These are phyloP conservation scores for Metarhizium guizhouense DNA, from an alignment of 2,329 filamentous ascomycete genomes.

Conservation along the genomic window DNA sequence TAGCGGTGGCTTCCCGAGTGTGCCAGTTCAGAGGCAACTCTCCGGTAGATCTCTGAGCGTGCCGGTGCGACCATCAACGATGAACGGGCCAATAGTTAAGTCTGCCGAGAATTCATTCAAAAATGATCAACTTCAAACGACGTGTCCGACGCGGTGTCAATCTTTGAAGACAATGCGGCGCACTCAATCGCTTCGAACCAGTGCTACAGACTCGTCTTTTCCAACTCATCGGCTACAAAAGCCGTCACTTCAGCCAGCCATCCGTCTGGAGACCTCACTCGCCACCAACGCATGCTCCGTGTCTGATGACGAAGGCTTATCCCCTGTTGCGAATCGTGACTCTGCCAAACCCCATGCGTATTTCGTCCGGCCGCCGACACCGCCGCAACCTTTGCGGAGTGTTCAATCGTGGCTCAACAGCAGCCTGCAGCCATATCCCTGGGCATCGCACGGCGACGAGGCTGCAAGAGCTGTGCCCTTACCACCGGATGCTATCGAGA, in stretches of 20 bases:
- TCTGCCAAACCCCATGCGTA: slow-evolving; percentile 12
- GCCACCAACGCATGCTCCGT: slow-evolving; percentile 4
- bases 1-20: slow-evolving; percentile 6
- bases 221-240: not conserved
- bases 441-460: slow-evolving; percentile 24
- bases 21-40: slow-evolving; percentile 5
- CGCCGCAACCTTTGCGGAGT: slow-evolving; percentile 24
- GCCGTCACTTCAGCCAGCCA: not conserved
- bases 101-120: not conserved
- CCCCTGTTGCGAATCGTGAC: slow-evolving; percentile 3
- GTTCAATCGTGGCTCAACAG: slow-evolving; percentile 28
- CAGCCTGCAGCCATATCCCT: slow-evolving; percentile 19
- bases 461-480: slow-evolving; percentile 35
- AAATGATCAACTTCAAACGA: not conserved
- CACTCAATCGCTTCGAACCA: not conserved
- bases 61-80: slow-evolving; percentile 6
- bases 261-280: slow-evolving; percentile 3
- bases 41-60: slow-evolving; percentile 13
- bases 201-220: not conserved
- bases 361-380: slow-evolving; percentile 23
- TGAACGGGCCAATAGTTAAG: not conserved
- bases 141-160: not conserved
- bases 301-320: slow-evolving; percentile 8
- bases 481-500: slow-evolving; percentile 44
- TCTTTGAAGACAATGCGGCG: not conserved